Conservation (phyloP, 2,329 filamentous ascomycete species). For the Pseudocercospora vitis region DNA sequence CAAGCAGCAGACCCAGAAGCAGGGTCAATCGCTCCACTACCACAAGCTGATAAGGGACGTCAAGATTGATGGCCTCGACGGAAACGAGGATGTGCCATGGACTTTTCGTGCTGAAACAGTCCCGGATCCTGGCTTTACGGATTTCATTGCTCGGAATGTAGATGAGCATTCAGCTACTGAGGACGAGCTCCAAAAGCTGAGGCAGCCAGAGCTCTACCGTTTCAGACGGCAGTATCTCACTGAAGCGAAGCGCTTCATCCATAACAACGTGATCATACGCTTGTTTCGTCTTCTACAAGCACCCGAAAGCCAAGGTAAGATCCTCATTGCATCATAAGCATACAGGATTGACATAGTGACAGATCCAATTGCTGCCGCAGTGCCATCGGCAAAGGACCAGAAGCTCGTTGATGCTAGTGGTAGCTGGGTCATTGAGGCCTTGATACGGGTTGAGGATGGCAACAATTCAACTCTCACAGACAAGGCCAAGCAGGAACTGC, state of each 20-base stretch:
- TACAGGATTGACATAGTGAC: not conserved
- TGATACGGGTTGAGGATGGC: constrained; percentile 57
- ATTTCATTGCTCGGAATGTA: constrained; percentile 55
- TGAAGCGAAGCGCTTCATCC: constrained; percentile 58
- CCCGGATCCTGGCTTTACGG: constrained; percentile 53
- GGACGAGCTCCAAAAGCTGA: constrained; percentile 42
- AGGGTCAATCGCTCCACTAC: constrained; percentile 17
- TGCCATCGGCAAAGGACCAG: constrained; percentile 46
- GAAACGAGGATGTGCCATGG: constrained; percentile 23
- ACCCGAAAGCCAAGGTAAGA: constrained; percentile 8
- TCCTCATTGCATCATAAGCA: no score
- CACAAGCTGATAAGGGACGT: constrained; percentile 29
- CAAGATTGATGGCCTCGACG: constrained; percentile 11
- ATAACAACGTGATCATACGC: constrained; percentile 58
- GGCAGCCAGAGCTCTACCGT: constrained; percentile 23
- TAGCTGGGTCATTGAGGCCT: constrained; percentile 59
- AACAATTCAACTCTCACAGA: constrained; percentile 56
- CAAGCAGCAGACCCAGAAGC: constrained; percentile 16
- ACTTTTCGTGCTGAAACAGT: constrained; percentile 33
- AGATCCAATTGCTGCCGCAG: constrained; percentile 38
- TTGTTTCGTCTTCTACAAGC: constrained; percentile 49
- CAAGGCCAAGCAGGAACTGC: constrained; percentile 55
- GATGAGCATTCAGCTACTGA: constrained; percentile 50
- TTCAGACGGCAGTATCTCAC: constrained; percentile 54
- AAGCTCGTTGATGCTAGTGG: constrained; percentile 57